Evolutionary conservation across 192 early-diverging fungal species (phyloP), one percentile per base, ranked within the genome.

Genomic region (Kickxella alabastrina): DNA sequence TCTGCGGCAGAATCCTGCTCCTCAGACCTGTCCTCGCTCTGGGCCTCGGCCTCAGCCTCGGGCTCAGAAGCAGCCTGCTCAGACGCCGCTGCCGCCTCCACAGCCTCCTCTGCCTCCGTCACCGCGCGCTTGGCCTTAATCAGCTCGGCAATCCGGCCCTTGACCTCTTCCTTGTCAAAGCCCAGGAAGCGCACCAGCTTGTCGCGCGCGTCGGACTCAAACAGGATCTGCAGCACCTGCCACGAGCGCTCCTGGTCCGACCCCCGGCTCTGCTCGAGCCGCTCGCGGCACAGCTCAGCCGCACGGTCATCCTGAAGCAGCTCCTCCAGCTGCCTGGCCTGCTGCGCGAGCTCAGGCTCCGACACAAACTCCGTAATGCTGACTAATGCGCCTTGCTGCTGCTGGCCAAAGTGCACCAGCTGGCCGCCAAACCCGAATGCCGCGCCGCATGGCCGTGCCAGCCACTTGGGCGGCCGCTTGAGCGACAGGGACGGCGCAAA

Each of bases 401-500:
- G 80, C 70, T 79, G 77, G 47, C 80, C 74, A 60, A 97, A 95
- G 42, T 65, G 69, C 15, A 90, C 87, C 12, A 97, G 78, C 64
- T 92, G 87, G 26, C 92, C 90, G 55, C 94, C 94, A 58, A 93
- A 97, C 4, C 88, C 87, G 80, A 90, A 99, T 1, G 83, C 72
- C 1, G 82, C 90, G 12, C 92, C 92, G 0, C 86, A 85, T 17
- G 93, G 94, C 2, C 92, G 77, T 18, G 87, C 83, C 21, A 95
- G 80, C 96, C 96, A 99, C 69, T 93, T 94, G 49, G 96, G 96
- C 38, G 97, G 89, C 31, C 88, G 82, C 49, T 85, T 85, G 8
- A 92, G 74, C 17, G 82, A 64, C 50, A 91, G 76, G 4, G 83
- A 68, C 0, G 77, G 74, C 23, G 67, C 61, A 49, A 62, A 62